These are phyloP conservation scores for Mycena polygramma DNA, from an alignment of 768 basidiomycete genomes.

Conservation along the genomic window DNA sequence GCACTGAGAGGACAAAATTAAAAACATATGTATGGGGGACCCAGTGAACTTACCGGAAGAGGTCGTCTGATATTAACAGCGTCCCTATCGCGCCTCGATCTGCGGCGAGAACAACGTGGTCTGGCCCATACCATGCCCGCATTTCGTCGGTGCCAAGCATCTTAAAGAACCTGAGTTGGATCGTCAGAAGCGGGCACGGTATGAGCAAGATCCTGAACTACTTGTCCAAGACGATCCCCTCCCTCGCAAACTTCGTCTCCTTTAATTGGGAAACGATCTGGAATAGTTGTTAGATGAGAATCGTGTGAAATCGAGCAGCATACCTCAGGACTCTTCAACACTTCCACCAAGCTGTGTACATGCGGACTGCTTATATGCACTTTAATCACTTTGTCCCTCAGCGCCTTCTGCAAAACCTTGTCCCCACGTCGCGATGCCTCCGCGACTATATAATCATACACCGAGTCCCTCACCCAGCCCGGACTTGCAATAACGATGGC, in stretches of 20 bases:
- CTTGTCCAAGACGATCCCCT: constrained; percentile 93
- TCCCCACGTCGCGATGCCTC: constrained; percentile 88
- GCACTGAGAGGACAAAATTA: constrained; percentile 63
- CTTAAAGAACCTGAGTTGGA: constrained; percentile 86
- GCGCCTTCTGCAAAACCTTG: constrained; percentile 80
- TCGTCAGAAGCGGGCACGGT: constrained; percentile 15
- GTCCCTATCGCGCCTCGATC: constrained; percentile 96
- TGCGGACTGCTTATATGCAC: constrained; percentile 95
- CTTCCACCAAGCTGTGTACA: constrained; percentile 95
- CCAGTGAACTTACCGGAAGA: constrained; percentile 78
- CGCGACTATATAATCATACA: constrained; percentile 84
- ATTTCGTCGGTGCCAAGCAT: constrained; percentile 96
- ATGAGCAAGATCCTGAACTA: constrained; percentile 43
- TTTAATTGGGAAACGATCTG: constrained; percentile 84
- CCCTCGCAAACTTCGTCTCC: constrained; percentile 96
- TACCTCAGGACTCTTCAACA: constrained; percentile 95
- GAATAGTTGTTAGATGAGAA: not conserved
- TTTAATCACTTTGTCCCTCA: constrained; percentile 87
- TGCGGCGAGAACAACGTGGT: constrained; percentile 92
- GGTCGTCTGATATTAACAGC: constrained; percentile 92
- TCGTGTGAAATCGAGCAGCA: constrained; percentile 33
- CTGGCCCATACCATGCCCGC: constrained; percentile 98
- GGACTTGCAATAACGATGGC: constrained; percentile 98
- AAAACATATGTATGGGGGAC: not conserved
- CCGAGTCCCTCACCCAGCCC: constrained; percentile 93